These are phyloP conservation scores for Trametes pubescens DNA, from an alignment of 1,284 basidiomycete genomes.

Conservation along the genomic window DNA sequence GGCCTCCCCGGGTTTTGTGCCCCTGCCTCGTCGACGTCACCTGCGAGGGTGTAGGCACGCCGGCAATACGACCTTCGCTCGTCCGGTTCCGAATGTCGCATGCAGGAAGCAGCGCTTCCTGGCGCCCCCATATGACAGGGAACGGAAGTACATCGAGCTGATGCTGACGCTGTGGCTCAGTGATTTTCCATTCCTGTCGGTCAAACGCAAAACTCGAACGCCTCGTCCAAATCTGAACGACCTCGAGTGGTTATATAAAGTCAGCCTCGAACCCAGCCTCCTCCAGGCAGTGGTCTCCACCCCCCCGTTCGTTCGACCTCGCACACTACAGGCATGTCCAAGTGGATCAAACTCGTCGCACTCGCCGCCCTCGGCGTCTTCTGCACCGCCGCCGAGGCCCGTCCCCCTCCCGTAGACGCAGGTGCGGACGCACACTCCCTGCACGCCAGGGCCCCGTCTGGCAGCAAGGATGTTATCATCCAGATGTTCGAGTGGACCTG, in stretches of 20 bases:
- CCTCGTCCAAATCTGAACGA: conserved; percentile 1
- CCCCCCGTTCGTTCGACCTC: not conserved
- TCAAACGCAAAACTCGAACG: not conserved
- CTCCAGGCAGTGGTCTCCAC: not conserved
- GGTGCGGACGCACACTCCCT: not conserved
- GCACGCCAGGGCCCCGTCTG: conserved; percentile 24
- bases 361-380: conserved; percentile 5
- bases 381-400: conserved; percentile 3
- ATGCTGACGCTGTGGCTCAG: not conserved
- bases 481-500: conserved; percentile 50
- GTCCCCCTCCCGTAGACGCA: not conserved
- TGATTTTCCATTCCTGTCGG: conserved; percentile 17
- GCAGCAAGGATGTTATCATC: conserved; percentile 39
- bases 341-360: conserved; percentile 13
- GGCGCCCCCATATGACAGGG: conserved; percentile 16
- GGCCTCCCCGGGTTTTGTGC: not conserved
- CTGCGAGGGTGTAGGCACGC: conserved; percentile 2
- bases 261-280: not conserved
- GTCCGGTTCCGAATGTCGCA: conserved; percentile 16
- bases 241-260: not conserved
- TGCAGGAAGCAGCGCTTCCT: conserved; percentile 1
- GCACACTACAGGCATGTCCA: conserved; percentile 4
- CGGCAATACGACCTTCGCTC: not conserved
- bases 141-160: conserved; percentile 1
- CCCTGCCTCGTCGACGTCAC: conserved; percentile 8